phyloP scores from a whole-genome alignment of 345 rosid genomes.

The Chamaenerion angustifolium region DNA sequence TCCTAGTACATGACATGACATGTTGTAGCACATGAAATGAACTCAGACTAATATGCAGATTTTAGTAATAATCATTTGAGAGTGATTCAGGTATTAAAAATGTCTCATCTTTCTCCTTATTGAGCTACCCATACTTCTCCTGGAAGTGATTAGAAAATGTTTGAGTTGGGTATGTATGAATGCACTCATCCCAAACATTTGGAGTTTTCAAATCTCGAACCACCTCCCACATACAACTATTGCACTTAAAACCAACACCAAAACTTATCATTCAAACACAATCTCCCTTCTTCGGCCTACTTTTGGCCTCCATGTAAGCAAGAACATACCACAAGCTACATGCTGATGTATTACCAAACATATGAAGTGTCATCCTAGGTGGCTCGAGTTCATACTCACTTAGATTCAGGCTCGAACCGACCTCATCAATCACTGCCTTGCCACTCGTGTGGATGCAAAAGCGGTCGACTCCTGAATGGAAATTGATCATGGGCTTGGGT shows the following conservation, averaged over 20 bases:
- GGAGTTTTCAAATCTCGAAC: conserved; percentile 29
- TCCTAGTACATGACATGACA: too few species aligned
- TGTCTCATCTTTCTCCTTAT: conserved; percentile 36
- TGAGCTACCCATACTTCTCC: conserved; percentile 78
- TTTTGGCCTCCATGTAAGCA: conserved; percentile 82
- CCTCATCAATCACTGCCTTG: conserved; percentile 81
- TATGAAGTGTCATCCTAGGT: conserved; percentile 78
- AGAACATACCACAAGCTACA: conserved; percentile 88
- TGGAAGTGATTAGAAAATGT: conserved; percentile 42
- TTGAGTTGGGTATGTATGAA: conserved; percentile 51
- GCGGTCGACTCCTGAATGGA: conserved; percentile 67
- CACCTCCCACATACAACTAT: conserved; percentile 72
- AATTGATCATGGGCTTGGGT: conserved; percentile 36
- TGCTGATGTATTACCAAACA: conserved; percentile 88
- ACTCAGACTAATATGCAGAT: too few species aligned
- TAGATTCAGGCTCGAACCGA: conserved; percentile 47
- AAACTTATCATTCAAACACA: conserved; percentile 55
- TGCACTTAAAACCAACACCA: conserved; percentile 72
- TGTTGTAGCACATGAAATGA: too few species aligned
- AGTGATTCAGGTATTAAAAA: conserved; percentile 10
- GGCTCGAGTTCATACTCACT: conserved; percentile 69
- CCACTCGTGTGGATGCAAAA: conserved; percentile 87
- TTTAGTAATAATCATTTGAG: too few species aligned
- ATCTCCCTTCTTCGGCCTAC: conserved; percentile 60
- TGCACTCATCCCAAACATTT: conserved; percentile 60